phyloP scores from a whole-genome alignment of 768 basidiomycete species.

The Calocera viscosa region DNA sequence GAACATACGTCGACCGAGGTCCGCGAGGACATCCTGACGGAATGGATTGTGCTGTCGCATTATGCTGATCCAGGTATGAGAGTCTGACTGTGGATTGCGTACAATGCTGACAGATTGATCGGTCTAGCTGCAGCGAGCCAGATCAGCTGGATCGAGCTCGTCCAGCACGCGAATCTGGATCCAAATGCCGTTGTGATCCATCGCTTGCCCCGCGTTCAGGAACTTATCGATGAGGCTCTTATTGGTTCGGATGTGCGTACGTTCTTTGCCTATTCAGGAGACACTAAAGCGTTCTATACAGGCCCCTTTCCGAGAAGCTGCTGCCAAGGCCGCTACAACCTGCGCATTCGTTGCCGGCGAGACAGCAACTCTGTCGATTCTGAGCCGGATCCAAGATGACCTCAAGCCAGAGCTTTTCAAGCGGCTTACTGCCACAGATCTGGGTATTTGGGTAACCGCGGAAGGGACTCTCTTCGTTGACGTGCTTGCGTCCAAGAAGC shows the following conservation, averaged over 20 bases:
- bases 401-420: slow-evolving; percentile 49
- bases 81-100: background rate
- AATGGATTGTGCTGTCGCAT: slow-evolving; percentile 57
- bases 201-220: slow-evolving; percentile 40
- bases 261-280: background rate
- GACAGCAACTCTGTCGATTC: slow-evolving; percentile 50
- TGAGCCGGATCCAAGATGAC: slow-evolving; percentile 53
- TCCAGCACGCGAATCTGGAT: slow-evolving; percentile 54
- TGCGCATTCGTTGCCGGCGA: slow-evolving; percentile 69
- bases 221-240: slow-evolving; percentile 39
- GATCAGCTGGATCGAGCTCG: slow-evolving; percentile 65
- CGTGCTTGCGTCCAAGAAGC: slow-evolving; percentile 52
- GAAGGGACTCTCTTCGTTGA: slow-evolving; percentile 71
- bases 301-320: slow-evolving; percentile 33
- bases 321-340: slow-evolving; percentile 61
- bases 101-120: background rate
- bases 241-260: slow-evolving; percentile 36
- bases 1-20: slow-evolving; percentile 33
- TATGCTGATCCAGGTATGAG: slow-evolving; percentile 53
- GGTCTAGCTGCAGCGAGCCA: slow-evolving; percentile 42
- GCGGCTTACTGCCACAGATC: slow-evolving; percentile 54
- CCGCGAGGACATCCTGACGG: slow-evolving; percentile 38
- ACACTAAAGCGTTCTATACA: background rate
- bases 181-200: slow-evolving; percentile 47
- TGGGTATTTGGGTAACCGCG: slow-evolving; percentile 77